A percentile compares a stretch with the other conserved stretches of the same genome.
These are phyloP conservation scores for Ophidiomyces ophidiicola DNA, from an alignment of 2,329 filamentous ascomycete genomes.

Conservation along the genomic window DNA sequence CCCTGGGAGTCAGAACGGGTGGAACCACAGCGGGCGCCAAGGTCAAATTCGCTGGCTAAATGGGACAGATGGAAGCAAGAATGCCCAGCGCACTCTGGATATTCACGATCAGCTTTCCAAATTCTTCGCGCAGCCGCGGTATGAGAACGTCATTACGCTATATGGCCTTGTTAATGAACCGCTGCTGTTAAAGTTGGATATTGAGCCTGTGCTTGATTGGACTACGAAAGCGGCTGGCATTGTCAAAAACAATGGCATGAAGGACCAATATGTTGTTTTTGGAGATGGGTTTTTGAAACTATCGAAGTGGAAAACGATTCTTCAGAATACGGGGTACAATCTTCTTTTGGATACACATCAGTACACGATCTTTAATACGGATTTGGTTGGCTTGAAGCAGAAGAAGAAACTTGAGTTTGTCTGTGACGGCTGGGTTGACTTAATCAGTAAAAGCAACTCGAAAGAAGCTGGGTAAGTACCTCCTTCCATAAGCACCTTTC, in stretches of 20 bases:
- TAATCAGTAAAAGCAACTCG: slow-evolving; percentile 61
- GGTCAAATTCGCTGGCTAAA: slow-evolving; percentile 79
- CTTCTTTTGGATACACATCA: slow-evolving; percentile 94
- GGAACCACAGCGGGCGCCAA: slow-evolving; percentile 86
- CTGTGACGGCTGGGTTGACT: slow-evolving; percentile 66
- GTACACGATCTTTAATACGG: slow-evolving; percentile 93
- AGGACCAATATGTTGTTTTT: slow-evolving; percentile 63
- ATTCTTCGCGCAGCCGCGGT: slow-evolving; percentile 89
- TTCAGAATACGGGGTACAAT: slow-evolving; percentile 53
- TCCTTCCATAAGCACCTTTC: not conserved
- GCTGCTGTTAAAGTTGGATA: slow-evolving; percentile 61
- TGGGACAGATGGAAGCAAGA: slow-evolving; percentile 68
- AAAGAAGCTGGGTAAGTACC: slow-evolving; percentile 50
- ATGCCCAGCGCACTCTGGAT: slow-evolving; percentile 70
- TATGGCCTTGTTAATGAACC: slow-evolving; percentile 95
- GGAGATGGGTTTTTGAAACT: slow-evolving; percentile 93
- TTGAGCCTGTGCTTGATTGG: slow-evolving; percentile 62
- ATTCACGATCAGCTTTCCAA: slow-evolving; percentile 74
- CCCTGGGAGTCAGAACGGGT: slow-evolving; percentile 89
- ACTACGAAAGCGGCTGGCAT: slow-evolving; percentile 59
- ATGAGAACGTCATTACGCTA: slow-evolving; percentile 81
- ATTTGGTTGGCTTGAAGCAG: slow-evolving; percentile 72
- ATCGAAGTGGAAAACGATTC: slow-evolving; percentile 74
- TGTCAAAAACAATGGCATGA: slow-evolving; percentile 64
- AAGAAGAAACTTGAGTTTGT: slow-evolving; percentile 74